These are phyloP conservation scores for Periconia sp. DNA, from an alignment of 2,329 filamentous ascomycete species.

Conservation along the genomic window DNA sequence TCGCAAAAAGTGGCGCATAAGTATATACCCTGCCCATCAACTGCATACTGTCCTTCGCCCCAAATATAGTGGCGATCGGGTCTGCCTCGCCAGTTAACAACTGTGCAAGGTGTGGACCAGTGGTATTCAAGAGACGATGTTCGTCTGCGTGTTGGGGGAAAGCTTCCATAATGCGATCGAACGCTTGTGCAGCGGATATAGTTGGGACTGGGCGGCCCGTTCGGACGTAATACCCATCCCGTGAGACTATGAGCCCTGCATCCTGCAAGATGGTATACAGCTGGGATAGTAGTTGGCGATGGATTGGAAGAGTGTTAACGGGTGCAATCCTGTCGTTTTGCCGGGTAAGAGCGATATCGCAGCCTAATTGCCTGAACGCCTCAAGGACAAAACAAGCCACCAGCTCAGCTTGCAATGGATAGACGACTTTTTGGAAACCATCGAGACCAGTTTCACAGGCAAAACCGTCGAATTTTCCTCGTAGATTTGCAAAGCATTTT, in stretches of 20 bases:
- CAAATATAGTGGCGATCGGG: neutral
- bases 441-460: neutral
- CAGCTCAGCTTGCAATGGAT: slow-evolving; percentile 1
- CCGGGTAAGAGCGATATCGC: neutral
- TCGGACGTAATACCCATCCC: neutral
- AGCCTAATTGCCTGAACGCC: slow-evolving; percentile 2
- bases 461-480: neutral
- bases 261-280: slow-evolving; percentile 5
- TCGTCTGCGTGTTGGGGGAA: neutral
- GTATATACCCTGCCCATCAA: neutral
- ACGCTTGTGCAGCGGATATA: neutral
- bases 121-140: neutral
- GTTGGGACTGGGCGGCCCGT: neutral
- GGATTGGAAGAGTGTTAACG: neutral
- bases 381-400: slow-evolving; percentile 2
- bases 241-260: neutral
- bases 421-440: slow-evolving; percentile 1
- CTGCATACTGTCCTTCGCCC: neutral
- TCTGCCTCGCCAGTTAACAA: neutral
- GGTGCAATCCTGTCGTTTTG: slow-evolving; percentile 1
- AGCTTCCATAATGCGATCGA: neutral
- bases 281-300: slow-evolving; percentile 4
- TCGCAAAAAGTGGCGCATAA: neutral
- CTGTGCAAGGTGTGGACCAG: neutral
- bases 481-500: too few species aligned